Evolutionary conservation across 164 flowering plant species (phyloP), one percentile per base, ranked within the genome.

Genomic region (Nymphaea colorata): DNA sequence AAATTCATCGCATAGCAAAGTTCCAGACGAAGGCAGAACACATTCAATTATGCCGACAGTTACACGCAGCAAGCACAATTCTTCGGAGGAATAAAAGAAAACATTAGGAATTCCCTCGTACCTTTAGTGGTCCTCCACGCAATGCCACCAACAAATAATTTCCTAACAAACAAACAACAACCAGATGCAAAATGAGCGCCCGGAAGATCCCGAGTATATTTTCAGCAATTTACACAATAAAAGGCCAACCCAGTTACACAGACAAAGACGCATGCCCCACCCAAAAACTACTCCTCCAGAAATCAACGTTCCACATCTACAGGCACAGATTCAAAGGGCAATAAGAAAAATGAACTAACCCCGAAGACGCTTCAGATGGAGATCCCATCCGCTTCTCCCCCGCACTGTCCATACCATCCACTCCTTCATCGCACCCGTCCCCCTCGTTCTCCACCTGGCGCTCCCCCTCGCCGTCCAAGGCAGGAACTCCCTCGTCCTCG

Each of bases 131-230:
- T 73, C 4, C 69, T 71, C 72, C 76, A 69, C 3, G 76, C 64
- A 69, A 73, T 66, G 76, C 76, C 76, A 41, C 76, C 76, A 55
- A 73, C 76, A 59, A 73, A 73, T 65, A 73, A 53, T 73, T 69
- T 73, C 66, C 75, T 73, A 68, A 43, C 69, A 73, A 69, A 73
- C 69, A 69, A 73, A 61, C 8, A 51, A 5, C 57, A 51, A 51
- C 57, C 57, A 51, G 14, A 8, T 8, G 57, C 57, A 8, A 3
- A 51, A 51, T 51, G 8, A 51, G 14, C 14, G 57, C 57, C 14
- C 57, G 14, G 57, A 7, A 51, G 57, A 51, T 6, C 8, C 14
- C 57, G 3, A 3, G 14, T 8, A 15, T 2, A 2, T 51, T 51
- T 51, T 51, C 57, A 51, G 8, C 7, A 47, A 47, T 25, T 25